Base-by-base conservation (phyloP, 2,329 filamentous ascomycete species). In the Zymoseptoria passerinii region DNA sequence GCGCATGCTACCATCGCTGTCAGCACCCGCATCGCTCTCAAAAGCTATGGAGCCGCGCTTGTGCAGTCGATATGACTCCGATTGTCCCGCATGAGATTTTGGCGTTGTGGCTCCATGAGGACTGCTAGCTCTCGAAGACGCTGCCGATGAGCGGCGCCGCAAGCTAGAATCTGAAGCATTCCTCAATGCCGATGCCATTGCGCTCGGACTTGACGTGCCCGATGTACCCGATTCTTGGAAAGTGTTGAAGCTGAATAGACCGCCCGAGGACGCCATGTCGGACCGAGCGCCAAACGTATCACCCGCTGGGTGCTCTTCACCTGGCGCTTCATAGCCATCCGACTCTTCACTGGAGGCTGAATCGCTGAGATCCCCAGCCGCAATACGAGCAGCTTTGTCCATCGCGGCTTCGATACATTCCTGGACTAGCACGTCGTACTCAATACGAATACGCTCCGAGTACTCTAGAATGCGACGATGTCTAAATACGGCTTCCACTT, bases 401-500 rank as follows among this genome's bases (percentile, higher is more conserved):
- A 97, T 82, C 8, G 94, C 94, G 61, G 90, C 91, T 60, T 95
- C 87, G 55, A 99, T 96, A 71, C 94, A 99, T 67, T 96, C 90
- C 69, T 97, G 90, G 2, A 99, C 92, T 58, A 96, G 80, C 27
- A 95, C 83, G 28, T 92, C 88, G 68, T 96, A 95, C 69, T 99
- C 94, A 52, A 96, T 83, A 3, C 95, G 89, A 63, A 99, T 96
- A 29, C 95, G 86, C 75, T 99, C 94, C 0, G 92, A 87, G 71
- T 99, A 99, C 72, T 99, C 94, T 29, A 99, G 86, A 54, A 97
- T 95, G 66, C 88, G 87, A 54, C 92, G 87, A 73, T 97, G 90
- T 35, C 94, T 88, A 63, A 95, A 85, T 6, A 97, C 89, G 4
- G 92, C 89, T 68, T 99, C 94, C 1, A 97, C 89, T 72, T 99